Evolutionary conservation across 306 rosid genomes (phyloP).

Genomic region (Betula pendula): DNA sequence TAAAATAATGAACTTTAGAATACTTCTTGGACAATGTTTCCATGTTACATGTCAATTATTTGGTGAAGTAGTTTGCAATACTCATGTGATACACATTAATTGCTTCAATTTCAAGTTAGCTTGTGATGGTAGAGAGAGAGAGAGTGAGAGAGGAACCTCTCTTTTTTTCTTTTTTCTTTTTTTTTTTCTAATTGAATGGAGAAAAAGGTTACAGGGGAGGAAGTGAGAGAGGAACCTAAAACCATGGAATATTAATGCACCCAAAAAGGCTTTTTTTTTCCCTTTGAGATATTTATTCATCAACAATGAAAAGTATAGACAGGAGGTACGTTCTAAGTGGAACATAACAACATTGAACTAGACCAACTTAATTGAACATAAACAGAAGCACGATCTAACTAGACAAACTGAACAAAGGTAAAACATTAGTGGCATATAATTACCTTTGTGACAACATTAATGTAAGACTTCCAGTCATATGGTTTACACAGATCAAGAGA

Average conservation of each 20-base stretch:
- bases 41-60: too few relatives aligned
- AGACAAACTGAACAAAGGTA: background rate
- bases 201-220: too few relatives aligned
- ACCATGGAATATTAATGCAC: background rate
- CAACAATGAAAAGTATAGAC: background rate
- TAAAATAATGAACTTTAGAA: too few relatives aligned
- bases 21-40: too few relatives aligned
- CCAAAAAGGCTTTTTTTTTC: background rate
- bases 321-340: background rate
- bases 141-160: background rate
- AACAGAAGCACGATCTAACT: background rate
- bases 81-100: background rate
- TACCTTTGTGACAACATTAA: background rate
- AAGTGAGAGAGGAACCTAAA: background rate
- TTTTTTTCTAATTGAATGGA: too few relatives aligned
- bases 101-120: background rate
- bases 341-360: background rate
- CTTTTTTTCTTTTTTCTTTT: too few relatives aligned
- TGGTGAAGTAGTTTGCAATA: too few relatives aligned
- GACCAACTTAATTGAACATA: slow-evolving; percentile 1
- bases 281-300: background rate
- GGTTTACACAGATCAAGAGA: slow-evolving; percentile 18
- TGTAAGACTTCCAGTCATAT: background rate
- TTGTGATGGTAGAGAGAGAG: background rate
- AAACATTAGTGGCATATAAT: background rate